Evolutionary conservation across 129 eudicot genomes (phyloP).

Genomic region (Tagetes patula): DNA sequence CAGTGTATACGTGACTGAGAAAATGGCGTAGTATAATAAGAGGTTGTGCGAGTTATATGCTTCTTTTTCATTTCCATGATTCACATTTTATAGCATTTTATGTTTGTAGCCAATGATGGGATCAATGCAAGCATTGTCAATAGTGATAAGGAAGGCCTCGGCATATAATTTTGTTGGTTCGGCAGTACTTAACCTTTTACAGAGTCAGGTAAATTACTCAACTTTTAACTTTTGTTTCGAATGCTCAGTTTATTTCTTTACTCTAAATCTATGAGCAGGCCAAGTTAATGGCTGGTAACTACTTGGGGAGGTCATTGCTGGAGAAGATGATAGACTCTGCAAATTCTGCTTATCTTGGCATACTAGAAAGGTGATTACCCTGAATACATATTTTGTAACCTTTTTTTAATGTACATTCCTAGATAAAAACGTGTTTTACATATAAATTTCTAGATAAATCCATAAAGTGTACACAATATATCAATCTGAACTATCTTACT

Average conservation of each 20-base stretch:
- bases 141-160: slow-evolving; percentile 74
- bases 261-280: slow-evolving; percentile 49
- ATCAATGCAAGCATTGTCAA: slow-evolving; percentile 76
- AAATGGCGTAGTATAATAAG: slow-evolving; percentile 4
- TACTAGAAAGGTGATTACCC: slow-evolving; percentile 66
- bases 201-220: slow-evolving; percentile 66
- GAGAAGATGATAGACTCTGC: slow-evolving; percentile 95
- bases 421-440: neutral
- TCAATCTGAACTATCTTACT: slow-evolving; percentile 8
- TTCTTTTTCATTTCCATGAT: slow-evolving; percentile 5
- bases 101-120: slow-evolving; percentile 90
- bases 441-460: neutral
- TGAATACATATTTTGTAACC: neutral
- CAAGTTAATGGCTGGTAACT: slow-evolving; percentile 95
- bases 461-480: neutral
- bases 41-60: slow-evolving; percentile 12
- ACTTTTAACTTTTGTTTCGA: slow-evolving; percentile 15
- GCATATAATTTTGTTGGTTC: slow-evolving; percentile 66
- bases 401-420: neutral
- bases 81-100: slow-evolving; percentile 7
- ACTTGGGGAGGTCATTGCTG: slow-evolving; percentile 84
- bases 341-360: slow-evolving; percentile 91
- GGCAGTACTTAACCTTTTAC: slow-evolving; percentile 90
- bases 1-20: slow-evolving; percentile 14
- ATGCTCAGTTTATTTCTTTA: neutral